Percentiles rank a stretch among this genome's conserved stretches.
Conservation (phyloP, 129 eudicot genomes). For the Sambucus nigra region DNA sequence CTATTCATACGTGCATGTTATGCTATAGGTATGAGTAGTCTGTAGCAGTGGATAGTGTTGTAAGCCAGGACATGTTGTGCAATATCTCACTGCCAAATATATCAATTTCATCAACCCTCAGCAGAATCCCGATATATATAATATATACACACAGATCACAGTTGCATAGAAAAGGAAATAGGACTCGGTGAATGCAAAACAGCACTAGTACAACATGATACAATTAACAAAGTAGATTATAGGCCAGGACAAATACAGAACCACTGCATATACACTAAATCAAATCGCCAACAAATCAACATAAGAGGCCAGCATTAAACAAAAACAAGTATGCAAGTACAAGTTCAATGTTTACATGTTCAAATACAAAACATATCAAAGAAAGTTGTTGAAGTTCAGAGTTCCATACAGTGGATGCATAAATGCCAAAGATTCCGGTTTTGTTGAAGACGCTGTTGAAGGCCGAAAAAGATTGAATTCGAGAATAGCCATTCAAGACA, state of each 20-base stretch:
- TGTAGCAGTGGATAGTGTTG: no score
- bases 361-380: not conserved
- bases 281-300: not conserved
- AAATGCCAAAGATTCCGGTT: constrained; percentile 54
- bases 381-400: not conserved
- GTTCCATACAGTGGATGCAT: constrained; percentile 45
- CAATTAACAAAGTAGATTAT: no score
- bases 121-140: no score
- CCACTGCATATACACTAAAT: not conserved
- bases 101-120: no score
- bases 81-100: no score
- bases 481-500: constrained; percentile 43
- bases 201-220: no score
- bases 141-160: no score
- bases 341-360: not conserved
- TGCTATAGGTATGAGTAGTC: no score
- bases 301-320: not conserved
- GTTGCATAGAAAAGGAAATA: no score
- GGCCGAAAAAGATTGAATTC: constrained; percentile 44
- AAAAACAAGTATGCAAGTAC: not conserved
- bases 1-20: no score
- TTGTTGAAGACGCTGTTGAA: constrained; percentile 42
- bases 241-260: not conserved
- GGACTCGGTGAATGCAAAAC: no score
- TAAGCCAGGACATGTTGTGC: no score